Base-by-base conservation (phyloP, 192 early-diverging fungal genomes). In the Coemansia sp. region DNA sequence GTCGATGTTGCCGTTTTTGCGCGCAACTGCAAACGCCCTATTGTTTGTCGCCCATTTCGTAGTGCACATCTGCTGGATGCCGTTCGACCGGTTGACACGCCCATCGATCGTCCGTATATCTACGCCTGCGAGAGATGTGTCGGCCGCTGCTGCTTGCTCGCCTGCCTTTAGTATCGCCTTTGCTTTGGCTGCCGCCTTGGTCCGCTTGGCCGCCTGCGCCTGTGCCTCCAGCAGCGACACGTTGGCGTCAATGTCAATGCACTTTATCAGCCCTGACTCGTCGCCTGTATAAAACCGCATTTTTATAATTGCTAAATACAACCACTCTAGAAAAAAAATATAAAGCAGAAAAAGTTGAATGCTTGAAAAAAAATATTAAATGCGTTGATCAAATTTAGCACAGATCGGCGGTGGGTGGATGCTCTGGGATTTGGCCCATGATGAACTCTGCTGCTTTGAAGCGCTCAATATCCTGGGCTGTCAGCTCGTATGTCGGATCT, bases 231-330 rank as follows among this genome's bases (percentile, higher is more conserved):
- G 63, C 12, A 73, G 48, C 55, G 73, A 64, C 17, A 82, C 73
- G 27, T 72, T 82, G 53, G 64, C 45, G 64, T 82, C 79, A 48
- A 75, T 67, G 37, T 72, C 70, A 4, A 72, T 57, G 5, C 61
- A 61, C 52, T 85, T 85, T 15, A 85, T 55, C 43, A 79, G 70
- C 23, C 83, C 83, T 4, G 69, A 59, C 56, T 85, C 79, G 70
- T 84, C 83, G 10, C 75, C 69, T n/a, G 83, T 84, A 32, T 68
- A 75, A 48, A 84, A 72, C 59, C 69, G 60, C 83, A 84, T 84
- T 55, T 12, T 2, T 45, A 15, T 45, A n/a, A n/a, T 45, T 45
- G 25, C 11, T 12, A 25, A 19, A 21, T 12, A 52, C 21, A 11
- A 17, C n/a, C 10, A 32, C 23, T 29, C 6, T 8, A 29, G 9